Base-by-base conservation (phyloP, 192 early-diverging fungal genomes). In the Linnemannia schmuckeri region DNA sequence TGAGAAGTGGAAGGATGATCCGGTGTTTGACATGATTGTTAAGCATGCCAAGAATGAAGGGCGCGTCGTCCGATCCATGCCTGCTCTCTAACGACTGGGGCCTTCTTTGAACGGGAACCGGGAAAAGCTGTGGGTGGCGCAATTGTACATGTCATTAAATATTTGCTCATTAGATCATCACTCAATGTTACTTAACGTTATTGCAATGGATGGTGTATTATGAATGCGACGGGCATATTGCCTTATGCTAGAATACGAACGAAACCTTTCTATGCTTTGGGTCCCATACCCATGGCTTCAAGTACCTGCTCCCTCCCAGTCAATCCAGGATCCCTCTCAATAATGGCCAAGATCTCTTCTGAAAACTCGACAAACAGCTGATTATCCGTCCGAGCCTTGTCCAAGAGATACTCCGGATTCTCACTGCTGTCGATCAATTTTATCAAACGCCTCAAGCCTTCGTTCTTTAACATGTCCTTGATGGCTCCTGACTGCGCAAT, bases 41-140 rank as follows among this genome's bases (percentile, higher is more conserved):
- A 92, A 93, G 71, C 97, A 98, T 78, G 93, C 94, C 38, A 93
- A 96, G 83, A 97, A 96, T 87, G 93, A 93, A 72, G 93, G 93
- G 10, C 94, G 91, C 54, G 88, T 90, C 47, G 94, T 97, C 55
- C 83, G 96, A 74, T 90, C 96, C 38, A 97, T 99, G 96, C 98
- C 98, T 2, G 95, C 97, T 33, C 80, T 96, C 24, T 88, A 80
- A 86, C n/a, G 40, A 52, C 3, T 4, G 1, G 27, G 10, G 27
- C 33, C 10, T 30, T 66, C 15, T 3, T 66, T 4, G 5, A 18
- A 22, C 0, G 49, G 4, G 49, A 52, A 4, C 17, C 1, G 20
- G 18, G 49, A 61, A 2, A 7, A 7, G 7, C n/a, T 7, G n/a
- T 52, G 5, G 20, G 49, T n/a, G 30, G 30, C 30, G 27, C 61